Evolutionary conservation across 306 rosid species (phyloP).

Genomic region (Trifolium fragiferum): DNA sequence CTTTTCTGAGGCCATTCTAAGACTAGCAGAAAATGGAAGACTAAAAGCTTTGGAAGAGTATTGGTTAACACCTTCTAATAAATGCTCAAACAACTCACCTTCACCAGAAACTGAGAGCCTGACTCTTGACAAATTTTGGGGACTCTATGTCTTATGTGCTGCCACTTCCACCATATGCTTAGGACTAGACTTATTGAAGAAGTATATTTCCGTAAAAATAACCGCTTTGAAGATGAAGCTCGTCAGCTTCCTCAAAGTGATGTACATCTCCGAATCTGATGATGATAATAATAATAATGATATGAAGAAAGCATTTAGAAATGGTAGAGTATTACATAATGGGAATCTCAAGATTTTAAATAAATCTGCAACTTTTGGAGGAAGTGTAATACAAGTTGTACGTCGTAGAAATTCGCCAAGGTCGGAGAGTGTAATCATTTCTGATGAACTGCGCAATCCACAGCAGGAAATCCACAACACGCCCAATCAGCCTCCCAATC

Average conservation of each 20-base stretch:
- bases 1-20: slow-evolving; percentile 56
- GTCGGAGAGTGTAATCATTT: slow-evolving; percentile 37
- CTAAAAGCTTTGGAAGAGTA: slow-evolving; percentile 32
- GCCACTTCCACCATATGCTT: slow-evolving; percentile 54
- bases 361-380: slow-evolving; percentile 44
- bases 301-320: slow-evolving; percentile 18
- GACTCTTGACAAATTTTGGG: slow-evolving; percentile 51
- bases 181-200: slow-evolving; percentile 9
- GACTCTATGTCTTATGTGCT: slow-evolving; percentile 52
- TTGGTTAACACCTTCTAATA: slow-evolving; percentile 48
- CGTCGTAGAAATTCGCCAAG: slow-evolving; percentile 42
- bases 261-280: background rate
- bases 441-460: slow-evolving; percentile 10
- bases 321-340: slow-evolving; percentile 12
- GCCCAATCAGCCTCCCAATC: background rate
- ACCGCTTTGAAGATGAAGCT: slow-evolving; percentile 13
- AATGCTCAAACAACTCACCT: slow-evolving; percentile 44
- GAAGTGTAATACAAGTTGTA: background rate
- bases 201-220: background rate
- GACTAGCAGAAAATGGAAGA: slow-evolving; percentile 50
- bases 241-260: background rate
- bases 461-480: slow-evolving; percentile 6
- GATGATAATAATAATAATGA: background rate
- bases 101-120: slow-evolving; percentile 42
- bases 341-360: slow-evolving; percentile 9